Evolutionary conservation across 2,329 filamentous ascomycete species (phyloP).

Genomic region (Sporothrix euskadiensis): DNA sequence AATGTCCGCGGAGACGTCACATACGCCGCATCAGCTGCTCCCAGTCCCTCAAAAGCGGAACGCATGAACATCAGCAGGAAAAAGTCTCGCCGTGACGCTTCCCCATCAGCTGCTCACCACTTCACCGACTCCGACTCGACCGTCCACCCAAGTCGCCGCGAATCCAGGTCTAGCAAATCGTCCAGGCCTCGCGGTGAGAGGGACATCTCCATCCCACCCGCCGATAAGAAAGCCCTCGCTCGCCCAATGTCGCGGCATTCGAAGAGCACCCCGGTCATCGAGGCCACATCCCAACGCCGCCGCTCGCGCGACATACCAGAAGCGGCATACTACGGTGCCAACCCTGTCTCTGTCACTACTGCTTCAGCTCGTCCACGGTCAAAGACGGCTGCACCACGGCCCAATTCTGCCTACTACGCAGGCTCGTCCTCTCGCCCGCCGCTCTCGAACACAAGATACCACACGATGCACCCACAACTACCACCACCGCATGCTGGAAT

Average conservation of each 20-base stretch:
- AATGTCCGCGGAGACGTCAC: slow-evolving; percentile 43
- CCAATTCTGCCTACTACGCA: slow-evolving; percentile 42
- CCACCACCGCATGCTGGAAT: slow-evolving; percentile 17
- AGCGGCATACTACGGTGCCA: slow-evolving; percentile 45
- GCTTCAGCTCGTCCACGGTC: slow-evolving; percentile 44
- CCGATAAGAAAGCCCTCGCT: slow-evolving; percentile 35
- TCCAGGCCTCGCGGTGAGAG: slow-evolving; percentile 32
- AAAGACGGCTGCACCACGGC: slow-evolving; percentile 40
- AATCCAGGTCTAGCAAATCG: slow-evolving; percentile 41
- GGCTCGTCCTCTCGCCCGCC: slow-evolving; percentile 40
- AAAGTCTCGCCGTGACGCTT: slow-evolving; percentile 44
- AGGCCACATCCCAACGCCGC: slow-evolving; percentile 34
- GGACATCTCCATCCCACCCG: slow-evolving; percentile 34
- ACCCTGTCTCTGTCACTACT: slow-evolving; percentile 37
- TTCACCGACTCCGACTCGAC: slow-evolving; percentile 50
- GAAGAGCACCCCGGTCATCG: slow-evolving; percentile 42
- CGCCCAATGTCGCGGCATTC: slow-evolving; percentile 41
- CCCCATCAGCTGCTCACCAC: slow-evolving; percentile 42
- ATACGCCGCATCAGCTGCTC: slow-evolving; percentile 53
- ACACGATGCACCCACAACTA: slow-evolving; percentile 36
- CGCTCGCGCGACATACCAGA: slow-evolving; percentile 41
- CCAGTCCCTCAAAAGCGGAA: slow-evolving; percentile 48
- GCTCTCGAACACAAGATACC: slow-evolving; percentile 42
- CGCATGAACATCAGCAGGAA: slow-evolving; percentile 55
- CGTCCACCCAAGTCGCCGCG: slow-evolving; percentile 41